Base-by-base conservation (phyloP, 2,329 filamentous ascomycete genomes). In the Colletotrichum theobromicola region DNA sequence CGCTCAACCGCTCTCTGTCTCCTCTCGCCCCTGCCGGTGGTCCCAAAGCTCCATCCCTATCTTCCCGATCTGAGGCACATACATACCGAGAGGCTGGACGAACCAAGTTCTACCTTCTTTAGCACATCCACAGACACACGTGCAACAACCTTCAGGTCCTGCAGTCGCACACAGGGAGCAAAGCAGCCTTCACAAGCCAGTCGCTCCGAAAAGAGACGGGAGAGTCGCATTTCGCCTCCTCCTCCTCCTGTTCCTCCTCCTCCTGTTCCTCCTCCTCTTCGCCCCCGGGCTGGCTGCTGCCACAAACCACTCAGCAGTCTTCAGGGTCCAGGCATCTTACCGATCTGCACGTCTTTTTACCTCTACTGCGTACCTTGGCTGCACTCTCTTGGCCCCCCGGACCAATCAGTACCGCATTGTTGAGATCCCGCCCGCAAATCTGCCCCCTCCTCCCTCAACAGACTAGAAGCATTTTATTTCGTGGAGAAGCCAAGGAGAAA, bases 401-500 rank as follows among this genome's bases (percentile, higher is more conserved):
- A 46, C 72, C 72, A 74, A 74, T 74, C 68, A 53, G 24, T 53
- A 34, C 58, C 28, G 50, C 69, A 75, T 75, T 75, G 69, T 73
- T 73, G 72, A 72, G 69, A 68, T 75, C 58, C 67, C 72, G 72
- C 63, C 62, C 32, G 61, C 72, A 58, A 70, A 62, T 57, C 70
- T 32, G 46, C 46, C 50, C 62, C 46, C 58, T 57, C 61, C 24
- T 60, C 58, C 68, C 68, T 74, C 72, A 74, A 74, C 72, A 74
- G 68, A 67, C 72, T 72, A 67, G 55, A 53, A 63, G 57, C 62
- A 34, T 74, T 58, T 57, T 35, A 67, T 35, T 65, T 67, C 30
- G 46, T 67, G 62, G 68, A 72, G 72, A 71, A 74, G 68, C 67
- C 68, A 42, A 63, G 16, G 35, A 28, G 4, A 21, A 46, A 50